Evolutionary conservation across 495 filamentous ascomycete species (phyloP), one percentile per base, ranked within the genome.

Genomic region (Xylaria cubensis): DNA sequence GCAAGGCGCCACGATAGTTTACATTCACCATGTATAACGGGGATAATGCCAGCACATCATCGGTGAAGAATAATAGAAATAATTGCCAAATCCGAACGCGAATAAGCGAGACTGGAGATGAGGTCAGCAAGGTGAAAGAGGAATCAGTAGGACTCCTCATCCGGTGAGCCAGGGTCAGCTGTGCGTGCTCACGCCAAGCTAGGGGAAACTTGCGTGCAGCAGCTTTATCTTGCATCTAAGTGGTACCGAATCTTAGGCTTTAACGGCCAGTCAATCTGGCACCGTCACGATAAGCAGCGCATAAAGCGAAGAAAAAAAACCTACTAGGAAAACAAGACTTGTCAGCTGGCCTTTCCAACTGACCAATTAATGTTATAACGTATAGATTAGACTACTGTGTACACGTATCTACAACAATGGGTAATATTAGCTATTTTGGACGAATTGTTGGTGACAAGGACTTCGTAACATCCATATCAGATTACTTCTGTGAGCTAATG

Each of bases 211-310:
- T 67, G 64, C 48, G 41, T 68, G 66, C 53, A 68, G 66, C 24
- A 68, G 66, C 66, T 66, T 66, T 66, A 67, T 67, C 53, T 59
- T 59, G 66, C 34, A 68, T 68, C 42, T 46, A 12, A 32, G 64
- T 58, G 66, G 66, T 53, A 66, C 46, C 44, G 64, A 66, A 39
- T 39, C 64, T 17, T 44, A 9, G 32, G 42, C 34, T 24, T 15
- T 48, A 42, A 64, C 42, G 21, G 61, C 39, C 32, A 61, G 39
- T 63, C 42, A 48, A 64, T 48, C 41, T 21, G 9, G 36, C 19
- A 64, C 39, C 36, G 17, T 64, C 39, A 48, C 24, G 58, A 61
- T 29, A 51, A 66, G 44, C 29, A 51, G 29, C 21, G 44, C 64
- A 66, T 51, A 29, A 51, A 66, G 8, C 48, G 29, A 39, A 24